Percentiles rank a stretch among this genome's conserved stretches.
Evolutionary conservation across 352 stramenopile species (phyloP).

Genomic region (Chrysophaeum taylorii): DNA sequence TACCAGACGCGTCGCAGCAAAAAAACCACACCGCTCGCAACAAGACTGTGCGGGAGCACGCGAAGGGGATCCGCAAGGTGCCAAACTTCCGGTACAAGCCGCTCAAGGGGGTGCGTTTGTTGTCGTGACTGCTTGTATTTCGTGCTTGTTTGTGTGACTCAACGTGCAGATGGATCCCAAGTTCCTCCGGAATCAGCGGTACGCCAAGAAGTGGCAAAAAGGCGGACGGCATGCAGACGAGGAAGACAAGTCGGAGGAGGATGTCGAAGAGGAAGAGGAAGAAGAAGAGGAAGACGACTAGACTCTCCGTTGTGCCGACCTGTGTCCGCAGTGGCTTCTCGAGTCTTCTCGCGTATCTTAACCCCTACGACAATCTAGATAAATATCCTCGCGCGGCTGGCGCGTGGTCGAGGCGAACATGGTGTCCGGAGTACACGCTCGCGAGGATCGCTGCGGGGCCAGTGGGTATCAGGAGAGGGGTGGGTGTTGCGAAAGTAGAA

Average conservation of each 20-base stretch:
- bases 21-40: conserved; percentile 83
- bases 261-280: conserved; percentile 2
- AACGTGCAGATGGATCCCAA: conserved; percentile 51
- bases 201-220: conserved; percentile 78
- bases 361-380: no score
- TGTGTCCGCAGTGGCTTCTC: no score
- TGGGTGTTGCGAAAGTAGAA: no score
- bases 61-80: conserved; percentile 77
- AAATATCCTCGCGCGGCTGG: no score
- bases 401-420: no score
- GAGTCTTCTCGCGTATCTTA: no score
- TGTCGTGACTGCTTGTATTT: conserved; percentile 10
- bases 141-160: conserved; percentile 10
- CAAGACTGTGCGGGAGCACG: conserved; percentile 76
- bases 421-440: no score
- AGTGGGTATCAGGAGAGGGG: no score
- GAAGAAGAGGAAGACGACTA: no score
- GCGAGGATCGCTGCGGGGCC: no score
- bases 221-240: not conserved
- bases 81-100: conserved; percentile 75
- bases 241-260: not conserved
- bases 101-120: conserved; percentile 63
- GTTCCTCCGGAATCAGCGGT: conserved; percentile 75
- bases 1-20: conserved; percentile 50
- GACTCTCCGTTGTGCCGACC: no score